Base-by-base conservation (phyloP, 2,329 filamentous ascomycete genomes). In the Cercospora berteroae region DNA sequence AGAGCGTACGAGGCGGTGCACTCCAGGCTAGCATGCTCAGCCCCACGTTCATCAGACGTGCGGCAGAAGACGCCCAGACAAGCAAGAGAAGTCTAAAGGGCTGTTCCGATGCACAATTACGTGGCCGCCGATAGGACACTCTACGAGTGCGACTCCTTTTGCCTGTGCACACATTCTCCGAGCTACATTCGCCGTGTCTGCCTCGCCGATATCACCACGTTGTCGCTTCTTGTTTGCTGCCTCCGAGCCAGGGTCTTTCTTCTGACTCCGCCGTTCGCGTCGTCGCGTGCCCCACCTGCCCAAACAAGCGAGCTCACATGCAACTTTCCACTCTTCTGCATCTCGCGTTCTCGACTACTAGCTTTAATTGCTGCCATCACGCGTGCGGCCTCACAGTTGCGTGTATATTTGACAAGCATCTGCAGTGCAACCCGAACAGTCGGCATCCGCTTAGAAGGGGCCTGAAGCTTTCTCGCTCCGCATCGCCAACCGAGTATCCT, bases 1-100 rank as follows among this genome's bases (percentile, higher is more conserved):
- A 42, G 20, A 25, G 57, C 18, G 31, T 33, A 60, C n/a, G 57
- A 60, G 57, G 57, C 57, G 57, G 57, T 60, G 57, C 57, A 27
- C 39, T 25, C 10, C 48, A 55, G 44, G 10, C 23, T 25, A 55
- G 48, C 20, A n/a, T 60, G 57, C 57, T 60, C 57, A 44, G 57
- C 57, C 57, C 57, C 57, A 25, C 57, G 33, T 39, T 25, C 29
- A 60, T 44, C 57, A 39, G 48, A 55, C 48, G 23, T 55, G 48
- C 27, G 48, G 20, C 44, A 50, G 44, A 50, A 50, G 44, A 6
- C 44, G 44, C 44, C 44, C 18, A 50, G 44, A 42, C 36, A 42
- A 42, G 36, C 36, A 42, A 39, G 33, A 48, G 44, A 52, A 52
- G 48, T 52, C 1, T 27, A 48, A 48, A 42, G 36, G 16, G 36